Evolutionary conservation across 179 eudicot species (phyloP), one percentile per base, ranked within the genome.

Genomic region (Beta lomatogona): DNA sequence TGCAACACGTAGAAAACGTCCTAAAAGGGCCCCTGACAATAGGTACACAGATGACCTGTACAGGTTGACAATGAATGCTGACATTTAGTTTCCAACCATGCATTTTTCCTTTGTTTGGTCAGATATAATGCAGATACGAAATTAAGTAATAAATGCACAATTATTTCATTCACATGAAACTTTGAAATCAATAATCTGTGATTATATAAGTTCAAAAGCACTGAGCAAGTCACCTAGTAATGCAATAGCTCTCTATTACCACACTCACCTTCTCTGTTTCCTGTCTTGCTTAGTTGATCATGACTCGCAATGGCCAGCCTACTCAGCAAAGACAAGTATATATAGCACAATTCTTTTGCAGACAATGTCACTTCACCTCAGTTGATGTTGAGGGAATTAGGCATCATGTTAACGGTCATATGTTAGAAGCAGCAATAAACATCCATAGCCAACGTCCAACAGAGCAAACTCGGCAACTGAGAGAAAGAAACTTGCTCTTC

Each of bases 401-500:
- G 72, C 58, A 54, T 63, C 85, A 82, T 66, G 75, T 82, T 64
- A 75, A 63, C 78, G 54, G 71, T 75, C 87, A 85, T 64, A 69
- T 75, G 80, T 78, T 78, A 41, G 85, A 74, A 82, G 80, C 82
- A 60, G 48, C 80, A 44, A 57, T 53, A 48, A 53, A 70, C 79
- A 80, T 50, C 67, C 81, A 66, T 25, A 59, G 18, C 73, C 79
- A 68, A 75, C 72, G 48, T 59, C 60, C 59, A 59, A 22, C 41
- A 71, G 73, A 60, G 59, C 71, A 76, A 53, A 74, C 73, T 73
- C 80, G 72, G n/a, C 87, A 82, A 46, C 77, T 85, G 78, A 85
- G 85, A 70, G 85, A 85, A 82, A 85, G 87, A 61, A 85, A 85
- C 76, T 80, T 85, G 15, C 66, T 74, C 53, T 82, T 78, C 69